Conservation (phyloP, 257 asterid species). For the Leonotis leonurus region DNA sequence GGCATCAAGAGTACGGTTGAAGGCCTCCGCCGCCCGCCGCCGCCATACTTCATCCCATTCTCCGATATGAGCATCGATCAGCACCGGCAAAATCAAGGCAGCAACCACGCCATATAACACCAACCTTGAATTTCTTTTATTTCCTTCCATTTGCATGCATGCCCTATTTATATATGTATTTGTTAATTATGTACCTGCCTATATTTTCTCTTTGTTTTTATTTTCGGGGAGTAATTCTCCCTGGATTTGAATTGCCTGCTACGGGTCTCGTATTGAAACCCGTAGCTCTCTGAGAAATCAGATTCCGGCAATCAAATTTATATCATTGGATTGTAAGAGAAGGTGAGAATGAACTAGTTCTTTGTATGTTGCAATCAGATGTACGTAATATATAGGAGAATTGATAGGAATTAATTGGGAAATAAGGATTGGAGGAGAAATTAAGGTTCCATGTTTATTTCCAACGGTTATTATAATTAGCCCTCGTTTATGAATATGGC, state of each 20-base stretch:
- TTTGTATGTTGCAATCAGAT: neutral
- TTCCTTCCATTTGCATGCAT: neutral
- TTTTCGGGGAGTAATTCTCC: neutral
- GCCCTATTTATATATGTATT: neutral
- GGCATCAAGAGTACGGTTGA: constrained; percentile 29
- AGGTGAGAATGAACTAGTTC: neutral
- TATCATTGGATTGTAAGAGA: neutral
- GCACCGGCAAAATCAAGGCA: constrained; percentile 24
- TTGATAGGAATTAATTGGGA: neutral
- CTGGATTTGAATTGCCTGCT: neutral
- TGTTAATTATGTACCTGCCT: neutral
- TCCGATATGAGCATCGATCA: constrained; percentile 21
- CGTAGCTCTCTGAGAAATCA: neutral
- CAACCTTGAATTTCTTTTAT: neutral
- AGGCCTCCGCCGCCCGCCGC: constrained; percentile 34
- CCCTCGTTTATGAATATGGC: neutral
- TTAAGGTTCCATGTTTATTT: neutral
- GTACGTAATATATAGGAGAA: neutral
- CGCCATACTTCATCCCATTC: constrained; percentile 40
- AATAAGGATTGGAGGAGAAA: neutral
- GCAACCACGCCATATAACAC: neutral
- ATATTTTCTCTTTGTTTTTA: no score
- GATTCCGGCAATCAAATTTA: neutral
- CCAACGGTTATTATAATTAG: neutral
- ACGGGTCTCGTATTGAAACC: neutral